These are phyloP conservation scores for Zymoseptoria crescenta DNA, from an alignment of 2,329 filamentous ascomycete species.

Conservation along the genomic window DNA sequence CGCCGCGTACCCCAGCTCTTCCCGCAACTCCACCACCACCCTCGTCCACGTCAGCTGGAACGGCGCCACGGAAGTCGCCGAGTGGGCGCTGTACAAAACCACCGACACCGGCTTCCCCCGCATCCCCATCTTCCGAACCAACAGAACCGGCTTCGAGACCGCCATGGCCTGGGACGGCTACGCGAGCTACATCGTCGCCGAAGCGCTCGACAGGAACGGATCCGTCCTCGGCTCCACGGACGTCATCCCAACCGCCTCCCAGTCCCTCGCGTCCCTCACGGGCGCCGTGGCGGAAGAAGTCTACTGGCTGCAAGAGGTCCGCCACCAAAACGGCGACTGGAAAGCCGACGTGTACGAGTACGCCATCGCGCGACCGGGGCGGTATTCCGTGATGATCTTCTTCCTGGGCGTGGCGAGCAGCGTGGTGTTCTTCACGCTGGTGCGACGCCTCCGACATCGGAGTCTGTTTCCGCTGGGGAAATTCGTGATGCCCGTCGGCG, in stretches of 20 bases:
- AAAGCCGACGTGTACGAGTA: constrained; percentile 2
- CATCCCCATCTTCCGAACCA: constrained; percentile 7
- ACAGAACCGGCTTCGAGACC: constrained; percentile 14
- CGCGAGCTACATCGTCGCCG: constrained; percentile 10
- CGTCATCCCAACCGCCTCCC: background rate
- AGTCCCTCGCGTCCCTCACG: background rate
- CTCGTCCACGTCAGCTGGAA: constrained; percentile 46
- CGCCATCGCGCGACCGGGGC: background rate
- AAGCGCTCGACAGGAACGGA: constrained; percentile 13
- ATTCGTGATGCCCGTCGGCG: background rate
- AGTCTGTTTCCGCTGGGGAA: background rate
- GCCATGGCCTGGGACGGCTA: constrained; percentile 12
- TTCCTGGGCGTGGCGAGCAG: constrained; percentile 5
- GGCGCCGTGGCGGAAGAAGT: constrained; percentile 11
- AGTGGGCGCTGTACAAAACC: constrained; percentile 14
- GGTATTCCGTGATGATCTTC: constrained; percentile 3
- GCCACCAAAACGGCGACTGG: constrained; percentile 6
- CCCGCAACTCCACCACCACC: constrained; percentile 15
- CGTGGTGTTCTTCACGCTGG: background rate
- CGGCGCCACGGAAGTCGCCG: constrained; percentile 31
- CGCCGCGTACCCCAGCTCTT: constrained; percentile 16
- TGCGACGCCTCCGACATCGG: constrained; percentile 1
- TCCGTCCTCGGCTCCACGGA: constrained; percentile 2
- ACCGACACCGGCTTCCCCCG: constrained; percentile 7
- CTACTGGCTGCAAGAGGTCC: constrained; percentile 9